Conservation (phyloP, 495 filamentous ascomycete genomes). For the Lophium mytilinum region DNA sequence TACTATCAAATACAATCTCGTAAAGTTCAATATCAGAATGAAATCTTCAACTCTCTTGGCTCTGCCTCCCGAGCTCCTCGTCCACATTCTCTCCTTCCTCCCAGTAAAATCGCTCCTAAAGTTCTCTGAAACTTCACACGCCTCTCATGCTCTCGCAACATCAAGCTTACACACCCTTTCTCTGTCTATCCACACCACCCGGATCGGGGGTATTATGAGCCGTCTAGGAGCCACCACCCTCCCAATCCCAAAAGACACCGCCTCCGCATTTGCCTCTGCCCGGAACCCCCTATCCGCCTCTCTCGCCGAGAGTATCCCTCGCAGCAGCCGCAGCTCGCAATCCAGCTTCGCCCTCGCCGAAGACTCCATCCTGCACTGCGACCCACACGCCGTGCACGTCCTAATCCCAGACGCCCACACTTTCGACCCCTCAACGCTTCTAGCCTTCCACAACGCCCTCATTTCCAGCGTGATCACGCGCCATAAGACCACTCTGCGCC, state of each 20-base stretch:
- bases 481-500: constrained; percentile 12
- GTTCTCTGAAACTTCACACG: constrained; percentile 20
- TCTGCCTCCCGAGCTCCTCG: constrained; percentile 23
- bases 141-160: constrained; percentile 15
- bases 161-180: constrained; percentile 22
- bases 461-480: constrained; percentile 26
- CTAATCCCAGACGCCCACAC: constrained; percentile 17
- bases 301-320: background rate
- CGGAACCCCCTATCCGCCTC: background rate
- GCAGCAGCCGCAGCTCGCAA: background rate
- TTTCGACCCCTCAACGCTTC: constrained; percentile 4
- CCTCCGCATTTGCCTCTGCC: constrained; percentile 7
- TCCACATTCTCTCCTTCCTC: constrained; percentile 22
- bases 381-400: constrained; percentile 15
- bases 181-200: constrained; percentile 22
- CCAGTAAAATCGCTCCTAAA: constrained; percentile 18
- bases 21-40: constrained; percentile 3
- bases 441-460: constrained; percentile 22
- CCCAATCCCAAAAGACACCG: background rate
- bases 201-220: constrained; percentile 14
- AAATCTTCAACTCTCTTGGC: constrained; percentile 1
- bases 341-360: background rate
- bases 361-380: background rate
- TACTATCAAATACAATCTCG: too few relatives aligned
- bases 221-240: constrained; percentile 7